Conservation (phyloP, 106 monocot genomes). For the Acorus calamus region DNA sequence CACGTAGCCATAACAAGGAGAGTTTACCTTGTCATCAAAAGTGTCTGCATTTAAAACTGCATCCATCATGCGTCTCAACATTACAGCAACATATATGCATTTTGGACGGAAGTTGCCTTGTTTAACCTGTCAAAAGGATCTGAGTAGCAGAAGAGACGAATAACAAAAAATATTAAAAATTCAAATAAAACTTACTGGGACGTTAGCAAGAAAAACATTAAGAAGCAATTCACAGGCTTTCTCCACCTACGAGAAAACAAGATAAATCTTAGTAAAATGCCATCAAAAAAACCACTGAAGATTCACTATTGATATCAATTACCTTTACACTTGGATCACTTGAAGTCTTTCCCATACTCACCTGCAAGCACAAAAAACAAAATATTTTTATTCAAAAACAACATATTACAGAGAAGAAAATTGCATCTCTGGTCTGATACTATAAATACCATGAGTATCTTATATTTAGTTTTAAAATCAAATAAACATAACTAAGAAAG, state of each 20-base stretch:
- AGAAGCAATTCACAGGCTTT: conserved; percentile 49
- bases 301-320: too few species aligned
- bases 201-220: conserved; percentile 94
- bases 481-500: too few species aligned
- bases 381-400: too few species aligned
- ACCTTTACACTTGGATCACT: too few species aligned
- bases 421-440: too few species aligned
- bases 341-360: too few species aligned
- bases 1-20: neutral
- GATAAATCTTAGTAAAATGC: neutral
- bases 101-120: conserved; percentile 63
- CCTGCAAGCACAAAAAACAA: too few species aligned
- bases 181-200: conserved; percentile 44
- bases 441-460: too few species aligned
- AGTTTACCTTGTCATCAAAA: conserved; percentile 83
- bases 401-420: too few species aligned
- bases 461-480: too few species aligned
- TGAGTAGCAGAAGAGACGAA: neutral
- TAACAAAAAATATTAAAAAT: neutral
- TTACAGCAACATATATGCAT: conserved; percentile 87
- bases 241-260: conserved; percentile 42
- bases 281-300: too few species aligned
- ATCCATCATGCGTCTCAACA: conserved; percentile 98
- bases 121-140: conserved; percentile 31
- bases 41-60: conserved; percentile 75